A percentile compares a stretch with the other conserved stretches of the same genome.
phyloP scores from a whole-genome alignment of 1,284 basidiomycete species.

The Cronartium ribicola region DNA sequence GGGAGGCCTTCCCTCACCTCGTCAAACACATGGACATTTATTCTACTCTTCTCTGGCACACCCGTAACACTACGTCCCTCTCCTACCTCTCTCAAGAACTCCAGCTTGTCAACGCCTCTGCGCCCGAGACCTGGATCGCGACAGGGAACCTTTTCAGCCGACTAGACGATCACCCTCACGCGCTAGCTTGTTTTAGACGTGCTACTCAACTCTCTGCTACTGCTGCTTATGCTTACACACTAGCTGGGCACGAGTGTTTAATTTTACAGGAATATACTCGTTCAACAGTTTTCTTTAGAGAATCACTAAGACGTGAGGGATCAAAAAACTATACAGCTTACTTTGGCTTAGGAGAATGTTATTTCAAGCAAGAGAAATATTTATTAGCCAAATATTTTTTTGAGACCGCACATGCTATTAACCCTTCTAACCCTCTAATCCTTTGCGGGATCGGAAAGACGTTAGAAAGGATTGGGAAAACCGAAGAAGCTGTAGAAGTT shows the following conservation, averaged over 20 bases:
- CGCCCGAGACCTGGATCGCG: constrained; percentile 80
- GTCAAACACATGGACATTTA: constrained; percentile 87
- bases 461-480: constrained; percentile 71
- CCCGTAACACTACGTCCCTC: constrained; percentile 71
- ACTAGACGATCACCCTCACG: constrained; percentile 82
- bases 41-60: constrained; percentile 88
- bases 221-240: constrained; percentile 72
- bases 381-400: constrained; percentile 90
- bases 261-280: constrained; percentile 81
- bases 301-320: constrained; percentile 72
- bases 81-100: constrained; percentile 86
- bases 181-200: constrained; percentile 82
- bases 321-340: constrained; percentile 90
- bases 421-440: constrained; percentile 82
- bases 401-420: constrained; percentile 78
- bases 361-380: constrained; percentile 81
- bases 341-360: constrained; percentile 95
- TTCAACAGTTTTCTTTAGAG: constrained; percentile 81
- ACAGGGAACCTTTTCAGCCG: constrained; percentile 87
- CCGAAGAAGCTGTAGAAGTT: constrained; percentile 67
- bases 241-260: constrained; percentile 88
- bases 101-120: constrained; percentile 69
- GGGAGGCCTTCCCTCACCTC: constrained; percentile 75
- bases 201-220: constrained; percentile 56
- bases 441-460: constrained; percentile 87